phyloP scores from a whole-genome alignment of 176 grass and related monocot species.

The barley (Hordeum vulgare) region DNA sequence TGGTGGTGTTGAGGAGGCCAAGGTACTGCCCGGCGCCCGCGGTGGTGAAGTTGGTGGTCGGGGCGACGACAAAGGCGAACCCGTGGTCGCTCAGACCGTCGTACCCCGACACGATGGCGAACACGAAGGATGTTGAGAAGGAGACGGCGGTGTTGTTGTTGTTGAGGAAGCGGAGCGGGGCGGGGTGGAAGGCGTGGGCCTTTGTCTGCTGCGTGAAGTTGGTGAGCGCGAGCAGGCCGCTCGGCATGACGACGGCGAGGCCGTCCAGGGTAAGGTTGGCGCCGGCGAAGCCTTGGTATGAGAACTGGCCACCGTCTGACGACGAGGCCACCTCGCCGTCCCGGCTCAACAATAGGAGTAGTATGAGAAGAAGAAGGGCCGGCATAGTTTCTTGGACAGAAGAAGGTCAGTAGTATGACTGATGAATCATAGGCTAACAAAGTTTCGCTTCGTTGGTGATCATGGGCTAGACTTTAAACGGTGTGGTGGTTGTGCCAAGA shows the following conservation, averaged over 20 bases:
- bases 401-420: too few species aligned
- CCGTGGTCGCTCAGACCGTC: neutral
- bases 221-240: neutral
- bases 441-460: neutral
- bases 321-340: too few species aligned
- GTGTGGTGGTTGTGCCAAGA: too few species aligned
- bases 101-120: constrained; percentile 1
- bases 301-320: too few species aligned
- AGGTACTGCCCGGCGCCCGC: neutral
- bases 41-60: neutral
- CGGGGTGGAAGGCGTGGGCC: neutral
- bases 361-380: too few species aligned
- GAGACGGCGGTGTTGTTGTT: neutral
- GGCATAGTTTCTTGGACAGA: too few species aligned
- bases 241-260: neutral
- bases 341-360: too few species aligned
- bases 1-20: neutral
- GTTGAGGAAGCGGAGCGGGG: neutral
- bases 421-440: too few species aligned
- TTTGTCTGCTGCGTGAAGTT: neutral
- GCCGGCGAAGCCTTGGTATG: too few species aligned
- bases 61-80: constrained; percentile 8
- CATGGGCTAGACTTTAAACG: too few species aligned
- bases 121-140: constrained; percentile 23
- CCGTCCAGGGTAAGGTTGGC: neutral